Conservation (phyloP, 139 green algal genomes). For the Zygnema circumcarinatum region DNA sequence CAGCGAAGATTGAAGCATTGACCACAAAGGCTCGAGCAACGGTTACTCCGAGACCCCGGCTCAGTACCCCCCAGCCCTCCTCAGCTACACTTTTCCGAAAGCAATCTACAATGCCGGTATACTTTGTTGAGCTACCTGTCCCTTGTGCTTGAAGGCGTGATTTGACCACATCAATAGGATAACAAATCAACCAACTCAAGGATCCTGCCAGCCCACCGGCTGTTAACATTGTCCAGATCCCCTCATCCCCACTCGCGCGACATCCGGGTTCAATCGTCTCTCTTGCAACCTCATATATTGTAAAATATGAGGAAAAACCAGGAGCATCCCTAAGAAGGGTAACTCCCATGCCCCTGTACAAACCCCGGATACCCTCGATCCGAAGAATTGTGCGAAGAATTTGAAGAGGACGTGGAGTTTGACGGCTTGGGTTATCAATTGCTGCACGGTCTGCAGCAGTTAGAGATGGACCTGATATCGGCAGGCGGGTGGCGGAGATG, state of each 20-base stretch:
- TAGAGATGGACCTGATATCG: background rate
- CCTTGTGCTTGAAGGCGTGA: constrained; percentile 34
- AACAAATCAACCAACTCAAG: constrained; percentile 2
- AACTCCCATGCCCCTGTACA: constrained; percentile 21
- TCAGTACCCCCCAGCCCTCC: constrained; percentile 10
- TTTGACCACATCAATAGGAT: constrained; percentile 22
- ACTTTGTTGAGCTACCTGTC: background rate
- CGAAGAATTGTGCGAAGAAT: background rate
- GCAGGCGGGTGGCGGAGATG: background rate
- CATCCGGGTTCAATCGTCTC: constrained; percentile 27
- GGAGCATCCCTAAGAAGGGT: constrained; percentile 15
- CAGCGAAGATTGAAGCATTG: constrained; percentile 20
- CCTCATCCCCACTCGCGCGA: constrained; percentile 11
- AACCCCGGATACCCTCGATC: background rate
- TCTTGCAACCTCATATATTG: constrained; percentile 15
- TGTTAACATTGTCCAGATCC: constrained; percentile 16
- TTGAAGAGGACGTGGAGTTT: background rate
- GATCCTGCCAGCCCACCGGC: constrained; percentile 2
- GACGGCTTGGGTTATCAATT: background rate
- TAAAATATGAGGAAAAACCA: constrained; percentile 9
- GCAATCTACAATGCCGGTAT: constrained; percentile 8
- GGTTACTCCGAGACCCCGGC: constrained; percentile 11
- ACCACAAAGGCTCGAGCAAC: constrained; percentile 18
- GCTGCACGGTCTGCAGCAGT: background rate
- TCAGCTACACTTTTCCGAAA: constrained; percentile 15